Conservation (phyloP, 305 asterid species). For the Solanum chacoense region DNA sequence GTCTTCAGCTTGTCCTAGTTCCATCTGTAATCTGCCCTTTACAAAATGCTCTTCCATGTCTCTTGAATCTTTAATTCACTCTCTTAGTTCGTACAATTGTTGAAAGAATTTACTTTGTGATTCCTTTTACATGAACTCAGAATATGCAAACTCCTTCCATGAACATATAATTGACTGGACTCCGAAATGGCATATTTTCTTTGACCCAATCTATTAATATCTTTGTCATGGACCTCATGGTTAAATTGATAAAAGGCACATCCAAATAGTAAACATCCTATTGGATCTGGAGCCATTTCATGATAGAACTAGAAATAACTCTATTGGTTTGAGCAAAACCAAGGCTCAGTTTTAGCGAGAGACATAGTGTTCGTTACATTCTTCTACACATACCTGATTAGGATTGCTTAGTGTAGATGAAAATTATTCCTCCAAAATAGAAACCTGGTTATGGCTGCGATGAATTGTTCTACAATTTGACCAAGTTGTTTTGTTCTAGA, state of each 20-base stretch:
- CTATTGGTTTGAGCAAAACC: background rate
- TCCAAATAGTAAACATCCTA: background rate
- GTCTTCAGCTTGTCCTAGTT: background rate
- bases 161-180: background rate
- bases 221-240: background rate
- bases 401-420: background rate
- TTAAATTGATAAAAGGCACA: background rate
- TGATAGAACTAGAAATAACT: background rate
- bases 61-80: background rate
- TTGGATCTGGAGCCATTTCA: background rate
- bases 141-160: background rate
- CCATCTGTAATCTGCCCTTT: background rate
- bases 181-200: background rate
- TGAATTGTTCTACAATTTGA: background rate
- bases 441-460: background rate
- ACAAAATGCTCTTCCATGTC: background rate
- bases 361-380: background rate
- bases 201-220: background rate
- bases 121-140: background rate
- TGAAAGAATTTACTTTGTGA: background rate
- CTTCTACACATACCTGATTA: background rate
- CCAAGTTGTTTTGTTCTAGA: background rate
- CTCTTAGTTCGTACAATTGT: background rate
- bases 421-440: background rate
- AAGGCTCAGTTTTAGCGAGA: background rate